phyloP scores from a whole-genome alignment of 2,329 filamentous ascomycete genomes.

The Fusarium pininemorale region DNA sequence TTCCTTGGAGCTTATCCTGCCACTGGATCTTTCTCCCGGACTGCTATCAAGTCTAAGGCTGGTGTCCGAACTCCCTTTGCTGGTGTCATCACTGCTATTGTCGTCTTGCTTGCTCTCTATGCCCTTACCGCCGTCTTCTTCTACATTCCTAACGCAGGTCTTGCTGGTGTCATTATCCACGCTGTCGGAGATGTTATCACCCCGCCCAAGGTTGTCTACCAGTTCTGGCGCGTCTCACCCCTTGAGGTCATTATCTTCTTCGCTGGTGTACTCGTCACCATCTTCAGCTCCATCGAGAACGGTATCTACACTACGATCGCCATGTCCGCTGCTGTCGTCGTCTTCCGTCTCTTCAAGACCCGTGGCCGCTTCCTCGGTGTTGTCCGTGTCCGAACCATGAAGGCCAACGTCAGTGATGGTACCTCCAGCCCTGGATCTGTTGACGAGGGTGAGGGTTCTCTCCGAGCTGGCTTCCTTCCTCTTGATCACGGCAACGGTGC shows the following conservation, averaged over 20 bases:
- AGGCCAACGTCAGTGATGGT: slow-evolving; percentile 73
- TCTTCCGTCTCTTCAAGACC: slow-evolving; percentile 82
- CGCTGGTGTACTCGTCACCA: slow-evolving; percentile 81
- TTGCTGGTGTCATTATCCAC: slow-evolving; percentile 89
- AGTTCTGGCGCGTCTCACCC: slow-evolving; percentile 88
- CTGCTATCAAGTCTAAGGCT: slow-evolving; percentile 93
- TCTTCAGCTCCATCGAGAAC: slow-evolving; percentile 84
- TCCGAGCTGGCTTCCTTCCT: slow-evolving; percentile 57
- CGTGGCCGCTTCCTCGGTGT: slow-evolving; percentile 81
- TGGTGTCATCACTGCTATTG: slow-evolving; percentile 82
- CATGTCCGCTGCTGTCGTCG: slow-evolving; percentile 73
- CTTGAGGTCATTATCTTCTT: slow-evolving; percentile 87
- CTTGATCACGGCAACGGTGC: slow-evolving; percentile 60
- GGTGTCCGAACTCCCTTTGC: slow-evolving; percentile 88
- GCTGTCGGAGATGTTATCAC: slow-evolving; percentile 88
- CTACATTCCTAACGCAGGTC: slow-evolving; percentile 81
- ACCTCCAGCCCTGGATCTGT: slow-evolving; percentile 43
- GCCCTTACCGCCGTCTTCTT: slow-evolving; percentile 85
- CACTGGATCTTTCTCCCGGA: slow-evolving; percentile 90
- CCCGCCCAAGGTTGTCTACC: slow-evolving; percentile 82
- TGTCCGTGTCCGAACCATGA: slow-evolving; percentile 86
- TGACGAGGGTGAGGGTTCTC: slow-evolving; percentile 57
- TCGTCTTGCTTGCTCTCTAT: slow-evolving; percentile 87
- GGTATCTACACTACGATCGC: slow-evolving; percentile 85
- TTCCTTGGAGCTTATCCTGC: slow-evolving; percentile 87